Evolutionary conservation across 768 basidiomycete genomes (phyloP), one percentile per base, ranked within the genome.

Genomic region (Serendipita sp.): DNA sequence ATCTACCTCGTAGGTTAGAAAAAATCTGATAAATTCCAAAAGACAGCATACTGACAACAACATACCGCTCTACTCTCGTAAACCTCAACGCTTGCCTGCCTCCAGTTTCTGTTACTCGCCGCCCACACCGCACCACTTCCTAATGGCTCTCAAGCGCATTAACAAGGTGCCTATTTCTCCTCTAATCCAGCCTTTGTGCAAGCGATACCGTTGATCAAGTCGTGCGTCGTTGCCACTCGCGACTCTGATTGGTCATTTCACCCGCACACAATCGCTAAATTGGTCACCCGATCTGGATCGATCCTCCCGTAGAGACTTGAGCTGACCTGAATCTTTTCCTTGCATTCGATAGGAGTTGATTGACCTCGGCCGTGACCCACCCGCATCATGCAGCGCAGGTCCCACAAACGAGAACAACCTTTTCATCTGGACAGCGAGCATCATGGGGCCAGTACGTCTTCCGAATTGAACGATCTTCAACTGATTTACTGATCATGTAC

Each of bases 381-480:
- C 96, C 68, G 93, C 94, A 61, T 98, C 96, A 63, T 99, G 96
- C 86, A 94, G 91, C 70, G 96, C 96, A 69, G 96, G 96, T 61
- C 96, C 96, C 45, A 92, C 88, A 65, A 91, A 91, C 61, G 94
- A 98, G 72, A 94, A 97, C 76, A 58, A 58, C 53, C 86, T 98
- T 85, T 99, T 97, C 80, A 85, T 92, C 73, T 97, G 94, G 95
- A 93, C 97, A 74, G 95, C 95, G 65, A 97, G 95, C 68, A 98
- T 98, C 74, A 98, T 98, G 95, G 95, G 95, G 44, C 95, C 95
- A 64, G 94, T 95, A 71, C 74, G 93, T 79, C 41, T 7, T 38
- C 14, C 38, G 14, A 38, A 14, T 58, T 48, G 16, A 20, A 28
- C 58, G 28, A 30, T 62, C 58, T 44, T 30, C 58, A 63, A 72